Percentiles rank a stretch among this genome's conserved stretches.
Evolutionary conservation across 345 rosid species (phyloP).

Genomic region (Sisymbrium irio): DNA sequence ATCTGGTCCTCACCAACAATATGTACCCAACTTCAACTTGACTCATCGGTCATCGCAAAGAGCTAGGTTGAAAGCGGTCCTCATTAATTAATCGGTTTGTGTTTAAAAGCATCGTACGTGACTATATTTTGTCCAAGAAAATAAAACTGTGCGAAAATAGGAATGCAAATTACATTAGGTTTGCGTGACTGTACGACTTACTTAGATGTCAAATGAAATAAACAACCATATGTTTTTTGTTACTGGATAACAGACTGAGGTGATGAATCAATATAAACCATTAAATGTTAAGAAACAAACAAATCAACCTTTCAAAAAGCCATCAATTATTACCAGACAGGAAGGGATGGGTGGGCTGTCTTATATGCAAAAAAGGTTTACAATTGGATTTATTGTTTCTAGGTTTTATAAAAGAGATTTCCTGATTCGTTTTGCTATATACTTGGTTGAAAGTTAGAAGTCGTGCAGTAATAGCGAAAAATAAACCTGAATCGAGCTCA

Average conservation of each 20-base stretch:
- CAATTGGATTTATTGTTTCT: constrained; percentile 9
- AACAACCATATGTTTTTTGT: neutral
- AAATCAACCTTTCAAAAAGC: constrained; percentile 27
- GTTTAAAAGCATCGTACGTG: too few species aligned
- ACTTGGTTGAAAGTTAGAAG: constrained; percentile 15
- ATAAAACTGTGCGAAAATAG: neutral
- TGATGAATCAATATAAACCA: constrained; percentile 1
- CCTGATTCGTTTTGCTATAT: constrained; percentile 12
- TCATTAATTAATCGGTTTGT: too few species aligned
- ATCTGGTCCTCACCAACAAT: too few species aligned
- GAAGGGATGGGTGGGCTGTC: constrained; percentile 23
- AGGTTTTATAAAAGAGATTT: neutral
- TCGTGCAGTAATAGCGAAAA: neutral
- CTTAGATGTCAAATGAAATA: neutral
- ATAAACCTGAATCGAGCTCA: neutral
- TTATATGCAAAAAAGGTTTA: constrained; percentile 13
- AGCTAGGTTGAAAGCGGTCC: too few species aligned
- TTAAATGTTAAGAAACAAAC: constrained; percentile 6
- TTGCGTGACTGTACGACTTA: neutral
- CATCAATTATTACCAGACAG: constrained; percentile 22
- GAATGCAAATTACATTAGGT: neutral
- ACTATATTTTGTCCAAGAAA: too few species aligned
- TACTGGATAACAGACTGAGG: neutral
- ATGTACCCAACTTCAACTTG: too few species aligned
- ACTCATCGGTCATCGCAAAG: too few species aligned